Evolutionary conservation across 129 eudicot species (phyloP).

Genomic region (Centrapalus pauciflorus): DNA sequence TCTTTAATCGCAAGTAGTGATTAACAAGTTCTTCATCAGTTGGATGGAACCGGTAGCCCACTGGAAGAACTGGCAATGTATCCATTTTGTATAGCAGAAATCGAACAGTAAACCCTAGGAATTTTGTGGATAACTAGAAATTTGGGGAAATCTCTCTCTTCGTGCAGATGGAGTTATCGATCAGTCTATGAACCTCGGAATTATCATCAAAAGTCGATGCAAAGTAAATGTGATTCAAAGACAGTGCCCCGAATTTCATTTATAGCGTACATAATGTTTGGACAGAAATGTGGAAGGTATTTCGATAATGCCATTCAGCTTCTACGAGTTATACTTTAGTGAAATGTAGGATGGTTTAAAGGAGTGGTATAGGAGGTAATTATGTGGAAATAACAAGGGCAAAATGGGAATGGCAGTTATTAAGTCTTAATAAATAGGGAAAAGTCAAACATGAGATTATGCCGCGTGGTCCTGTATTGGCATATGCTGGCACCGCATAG

Average conservation of each 20-base stretch:
- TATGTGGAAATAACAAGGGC: background rate
- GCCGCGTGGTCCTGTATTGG: too few relatives aligned
- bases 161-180: background rate
- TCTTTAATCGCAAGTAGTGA: constrained; percentile 69
- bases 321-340: background rate
- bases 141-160: background rate
- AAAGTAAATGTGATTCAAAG: background rate
- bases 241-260: constrained; percentile 3
- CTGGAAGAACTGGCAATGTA: constrained; percentile 46
- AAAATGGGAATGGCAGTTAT: background rate
- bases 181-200: background rate
- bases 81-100: constrained; percentile 11
- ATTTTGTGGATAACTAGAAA: background rate
- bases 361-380: background rate
- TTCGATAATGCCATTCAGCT: background rate
- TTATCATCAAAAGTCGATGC: background rate
- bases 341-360: background rate
- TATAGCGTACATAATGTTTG: background rate
- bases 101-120: background rate
- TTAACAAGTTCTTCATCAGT: constrained; percentile 76
- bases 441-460: too few relatives aligned
- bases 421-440: constrained; percentile 17
- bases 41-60: constrained; percentile 83
- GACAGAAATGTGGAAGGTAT: background rate
- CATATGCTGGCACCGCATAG: too few relatives aligned